Evolutionary conservation across 257 asterid genomes (phyloP), one percentile per base, ranked within the genome.

Genomic region (Jacaranda copaia): DNA sequence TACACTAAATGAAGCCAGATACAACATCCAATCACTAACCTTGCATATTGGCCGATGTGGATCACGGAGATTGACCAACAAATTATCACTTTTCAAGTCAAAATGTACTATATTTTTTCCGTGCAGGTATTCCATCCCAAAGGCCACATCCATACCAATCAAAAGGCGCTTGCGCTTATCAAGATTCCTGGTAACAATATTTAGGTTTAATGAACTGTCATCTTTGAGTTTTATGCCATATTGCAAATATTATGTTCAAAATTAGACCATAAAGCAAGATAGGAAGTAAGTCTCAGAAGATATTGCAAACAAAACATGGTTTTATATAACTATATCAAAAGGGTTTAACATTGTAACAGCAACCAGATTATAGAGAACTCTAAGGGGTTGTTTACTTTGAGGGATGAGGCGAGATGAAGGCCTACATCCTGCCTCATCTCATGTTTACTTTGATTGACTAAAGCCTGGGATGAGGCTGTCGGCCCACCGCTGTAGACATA

Each of bases 11-110:
- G 64, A 61, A 59, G 57, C 16, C 19, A 57, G 35, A 75, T 19
- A 25, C 61, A 8, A 13, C 51, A 65, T 52, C 40, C 35, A 62
- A 72, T 67, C 45, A 70, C 93, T 63, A 68, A 96, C 99, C 98
- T 96, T 96, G 93, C 99, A 96, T 82, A 96, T 90, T 70, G 99
- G 99, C 35, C 99, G 96, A 77, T 93, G 99, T n/a, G 98, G 96
- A 81, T 96, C 98, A 59, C 98, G 97, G 49, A 96, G 97, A 85
- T 96, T 93, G 83, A 93, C 99, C 96, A 96, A 89, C 32, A 96
- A 81, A 79, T 96, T 96, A 82, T 93, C 99, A 76, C 98, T 96
- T 89, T 96, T 96, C 88, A 96, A 81, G 89, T 96, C 99, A 53
- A 96, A 96, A 81, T 96, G 99, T 46, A 96, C 99, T 64, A 96